A percentile compares a stretch with the other conserved stretches of the same genome.
Evolutionary conservation across 106 monocot genomes (phyloP).

Genomic region (Narthecium ossifragum): DNA sequence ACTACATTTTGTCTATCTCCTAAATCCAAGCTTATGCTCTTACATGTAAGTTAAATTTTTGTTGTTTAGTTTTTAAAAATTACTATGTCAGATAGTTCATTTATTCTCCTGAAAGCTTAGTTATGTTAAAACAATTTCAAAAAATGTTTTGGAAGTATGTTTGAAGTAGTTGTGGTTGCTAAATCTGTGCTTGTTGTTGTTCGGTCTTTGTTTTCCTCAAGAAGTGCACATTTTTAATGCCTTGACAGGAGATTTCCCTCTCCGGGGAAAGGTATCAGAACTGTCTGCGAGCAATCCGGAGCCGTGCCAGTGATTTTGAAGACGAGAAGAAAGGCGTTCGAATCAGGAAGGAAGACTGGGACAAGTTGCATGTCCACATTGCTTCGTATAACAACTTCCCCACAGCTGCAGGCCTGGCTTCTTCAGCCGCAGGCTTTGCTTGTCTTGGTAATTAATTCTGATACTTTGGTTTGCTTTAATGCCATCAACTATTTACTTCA

Average conservation of each 20-base stretch:
- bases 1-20: no score
- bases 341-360: slow-evolving; percentile 75
- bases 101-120: no score
- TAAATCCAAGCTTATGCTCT: no score
- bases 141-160: no score
- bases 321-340: slow-evolving; percentile 73
- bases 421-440: slow-evolving; percentile 95
- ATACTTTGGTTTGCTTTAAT: no score
- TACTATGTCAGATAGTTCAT: background rate
- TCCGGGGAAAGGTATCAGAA: slow-evolving; percentile 80
- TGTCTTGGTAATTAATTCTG: slow-evolving; percentile 67
- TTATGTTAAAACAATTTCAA: no score
- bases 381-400: slow-evolving; percentile 95
- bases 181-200: no score
- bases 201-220: no score
- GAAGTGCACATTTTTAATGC: no score
- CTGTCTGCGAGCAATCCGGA: slow-evolving; percentile 79
- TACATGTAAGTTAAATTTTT: no score
- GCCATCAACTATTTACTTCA: no score
- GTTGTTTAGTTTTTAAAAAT: background rate
- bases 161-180: no score
- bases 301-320: slow-evolving; percentile 56
- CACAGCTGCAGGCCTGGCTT: slow-evolving; percentile 90
- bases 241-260: slow-evolving; percentile 91
- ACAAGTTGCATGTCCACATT: slow-evolving; percentile 73